Percentiles rank a stretch among this genome's conserved stretches.
phyloP scores from a whole-genome alignment of 2,329 filamentous ascomycete genomes.

The Exophiala spinifera region DNA sequence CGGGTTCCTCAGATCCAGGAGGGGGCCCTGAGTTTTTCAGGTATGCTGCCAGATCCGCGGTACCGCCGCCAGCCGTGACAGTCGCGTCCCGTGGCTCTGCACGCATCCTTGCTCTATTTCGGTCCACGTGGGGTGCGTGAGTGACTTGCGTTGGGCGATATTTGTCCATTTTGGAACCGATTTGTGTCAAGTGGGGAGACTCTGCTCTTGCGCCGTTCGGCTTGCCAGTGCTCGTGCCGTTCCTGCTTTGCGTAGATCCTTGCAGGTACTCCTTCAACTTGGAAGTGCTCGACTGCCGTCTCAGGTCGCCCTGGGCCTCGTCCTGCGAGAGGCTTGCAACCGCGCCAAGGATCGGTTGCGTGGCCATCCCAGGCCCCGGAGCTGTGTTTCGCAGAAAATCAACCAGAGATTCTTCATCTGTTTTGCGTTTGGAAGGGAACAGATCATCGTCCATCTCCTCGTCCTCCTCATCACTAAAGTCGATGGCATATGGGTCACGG shows the following conservation, averaged over 20 bases:
- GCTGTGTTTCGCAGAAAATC: conserved; percentile 49
- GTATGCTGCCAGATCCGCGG: conserved; percentile 70
- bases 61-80: conserved; percentile 39
- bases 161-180: conserved; percentile 34
- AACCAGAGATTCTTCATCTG: conserved; percentile 45
- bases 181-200: conserved; percentile 28
- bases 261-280: conserved; percentile 25
- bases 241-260: conserved; percentile 6
- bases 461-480: conserved; percentile 68
- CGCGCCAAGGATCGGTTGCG: conserved; percentile 30
- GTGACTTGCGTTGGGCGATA: conserved; percentile 33
- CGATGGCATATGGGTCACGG: conserved; percentile 90
- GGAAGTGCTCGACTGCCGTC: conserved; percentile 19
- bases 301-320: conserved; percentile 10
- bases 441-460: conserved; percentile 57
- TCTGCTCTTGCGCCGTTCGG: conserved; percentile 22
- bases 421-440: conserved; percentile 33
- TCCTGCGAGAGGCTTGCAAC: conserved; percentile 8
- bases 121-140: conserved; percentile 39
- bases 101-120: conserved; percentile 33
- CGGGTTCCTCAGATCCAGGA: conserved; percentile 14
- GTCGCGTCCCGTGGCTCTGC: conserved; percentile 19
- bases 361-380: conserved; percentile 37
- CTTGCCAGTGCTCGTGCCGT: conserved; percentile 7
- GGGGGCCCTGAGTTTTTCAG: conserved; percentile 67